These are phyloP conservation scores for Trichoderma citrinoviride DNA, from an alignment of 2,329 filamentous ascomycete species.

Conservation along the genomic window DNA sequence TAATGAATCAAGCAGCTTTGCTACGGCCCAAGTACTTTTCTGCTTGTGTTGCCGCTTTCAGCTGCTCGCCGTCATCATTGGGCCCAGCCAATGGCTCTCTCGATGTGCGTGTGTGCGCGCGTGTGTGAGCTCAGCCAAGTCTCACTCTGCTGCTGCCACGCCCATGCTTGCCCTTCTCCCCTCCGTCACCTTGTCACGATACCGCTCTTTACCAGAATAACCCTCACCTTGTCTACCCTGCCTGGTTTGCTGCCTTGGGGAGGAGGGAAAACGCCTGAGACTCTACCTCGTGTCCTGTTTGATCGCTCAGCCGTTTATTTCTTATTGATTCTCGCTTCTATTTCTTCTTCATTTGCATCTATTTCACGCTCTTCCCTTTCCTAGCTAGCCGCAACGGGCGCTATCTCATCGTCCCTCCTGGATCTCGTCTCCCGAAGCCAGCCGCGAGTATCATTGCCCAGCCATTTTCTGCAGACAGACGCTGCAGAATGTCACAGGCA, in stretches of 20 bases:
- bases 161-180: constrained; percentile 2
- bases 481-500: constrained; percentile 37
- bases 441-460: constrained; percentile 12
- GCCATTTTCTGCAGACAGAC: constrained; percentile 20
- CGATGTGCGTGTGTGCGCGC: not conserved
- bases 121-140: constrained; percentile 6
- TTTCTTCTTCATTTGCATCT: not conserved
- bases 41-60: constrained; percentile 16
- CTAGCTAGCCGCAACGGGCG: not conserved
- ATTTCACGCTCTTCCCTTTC: not conserved
- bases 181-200: constrained; percentile 19
- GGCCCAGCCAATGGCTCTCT: constrained; percentile 15
- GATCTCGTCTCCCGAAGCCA: not conserved
- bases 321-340: not conserved
- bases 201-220: constrained; percentile 20
- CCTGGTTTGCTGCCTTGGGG: constrained; percentile 15
- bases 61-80: constrained; percentile 14
- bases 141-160: constrained; percentile 6
- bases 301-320: not conserved
- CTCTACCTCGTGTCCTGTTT: not conserved
- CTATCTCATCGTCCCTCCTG: not conserved
- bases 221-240: constrained; percentile 18
- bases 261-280: not conserved
- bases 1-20: not conserved
- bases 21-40: not conserved